Evolutionary conservation across 1,284 basidiomycete genomes (phyloP), one percentile per base, ranked within the genome.

Genomic region (Ustilago tritici): DNA sequence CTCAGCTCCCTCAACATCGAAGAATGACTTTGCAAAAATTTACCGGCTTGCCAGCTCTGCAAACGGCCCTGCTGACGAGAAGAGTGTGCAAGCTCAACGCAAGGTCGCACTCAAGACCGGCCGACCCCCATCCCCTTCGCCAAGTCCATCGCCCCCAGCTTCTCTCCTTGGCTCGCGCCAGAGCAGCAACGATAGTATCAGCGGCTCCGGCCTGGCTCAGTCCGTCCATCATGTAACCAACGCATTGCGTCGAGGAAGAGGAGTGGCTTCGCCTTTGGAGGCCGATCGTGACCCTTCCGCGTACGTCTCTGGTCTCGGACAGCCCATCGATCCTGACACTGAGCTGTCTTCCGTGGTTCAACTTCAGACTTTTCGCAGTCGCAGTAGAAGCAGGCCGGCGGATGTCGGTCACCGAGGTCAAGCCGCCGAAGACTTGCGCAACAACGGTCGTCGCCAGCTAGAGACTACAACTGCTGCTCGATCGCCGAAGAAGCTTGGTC

Each of bases 301-400:
- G 1, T 85, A 84, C 53, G 81, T 85, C 0, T 82, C 82, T 12
- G 83, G 83, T 35, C 67, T 84, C 1, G 84, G 84, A 34, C 62
- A 77, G 40, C 82, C 82, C 2, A 81, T 85, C 57, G 84, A 85
- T 31, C 84, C 84, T 0, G 84, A 85, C 43, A 75, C 77, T 15
- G 84, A 85, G 71, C 70, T 83, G 2, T 78, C 71, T 1, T 84
- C 84, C 1, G 82, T 84, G 2, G 82, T 84, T 14, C 84, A 85
- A 46, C 64, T 84, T 31, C 83, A 85, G 58, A 78, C 81, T 1
- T 85, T 85, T 65, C 76, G 83, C 11, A 71, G 78, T 47, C 75
- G 81, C 36, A 81, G 79, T 53, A 61, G 82, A n/a, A 79, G 78
- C 61, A 49, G 73, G 15, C 65, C 73, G 12, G 73, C 64, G n/a